Evolutionary conservation across 345 rosid genomes (phyloP), one percentile per base, ranked within the genome.

Genomic region (Jatropha curcas): DNA sequence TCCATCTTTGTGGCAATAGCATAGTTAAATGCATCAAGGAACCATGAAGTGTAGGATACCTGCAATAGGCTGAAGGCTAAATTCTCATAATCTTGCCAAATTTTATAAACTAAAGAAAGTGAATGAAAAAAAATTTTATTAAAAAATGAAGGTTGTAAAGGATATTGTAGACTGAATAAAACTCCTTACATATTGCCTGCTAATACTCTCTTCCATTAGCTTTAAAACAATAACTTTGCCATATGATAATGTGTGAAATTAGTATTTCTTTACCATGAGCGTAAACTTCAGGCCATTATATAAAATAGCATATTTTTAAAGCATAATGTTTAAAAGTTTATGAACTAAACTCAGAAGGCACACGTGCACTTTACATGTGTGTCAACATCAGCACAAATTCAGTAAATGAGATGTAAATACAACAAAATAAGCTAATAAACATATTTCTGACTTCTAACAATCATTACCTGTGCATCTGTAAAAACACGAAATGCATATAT

Each of bases 1-100:
- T 94, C 98, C 92, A 94, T 89, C 65, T 90, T 65, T 65, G 88
- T 89, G 37, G 98, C 97, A 58, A 92, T 92, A 69, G 98, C 98
- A 83, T 94, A 94, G 79, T 94, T 94, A 79, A 94, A 94, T 48
- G 98, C 97, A 74, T 94, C 98, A 79, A 92, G 98, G 79, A 94
- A 92, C 98, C 98, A 94, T 57, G 98, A 94, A n/a, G 98, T 90
- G 79, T 92, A 94, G 52, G 98, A 94, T 85, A 94, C 97, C 98
- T 94, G 97, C 96, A 94, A 80, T 80, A 82, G 85, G 96, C 98
- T 94, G 94, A 89, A 89, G 74, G 85, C 78, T 78, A 82, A 87
- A 74, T 87, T 89, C 81, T 94, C 92, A 90, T 84, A 89, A 86
- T 83, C 85, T 80, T 68, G 83, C 71, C 77, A 83, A 79, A 81